These are phyloP conservation scores for Athelia psychrophila DNA, from an alignment of 1,284 basidiomycete species.

Conservation along the genomic window DNA sequence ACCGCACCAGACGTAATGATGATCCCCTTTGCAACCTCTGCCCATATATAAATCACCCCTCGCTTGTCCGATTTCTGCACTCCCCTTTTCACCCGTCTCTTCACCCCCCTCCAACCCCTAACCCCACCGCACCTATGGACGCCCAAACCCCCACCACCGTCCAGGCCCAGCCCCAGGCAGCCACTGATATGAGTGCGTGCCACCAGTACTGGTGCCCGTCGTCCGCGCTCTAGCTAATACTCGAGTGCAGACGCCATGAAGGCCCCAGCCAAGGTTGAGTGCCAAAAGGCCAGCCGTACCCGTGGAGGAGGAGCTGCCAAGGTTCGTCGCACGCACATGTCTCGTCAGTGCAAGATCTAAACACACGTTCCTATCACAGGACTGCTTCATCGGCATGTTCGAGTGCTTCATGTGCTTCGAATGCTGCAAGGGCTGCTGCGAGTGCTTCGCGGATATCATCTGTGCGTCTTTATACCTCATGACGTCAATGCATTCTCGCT, in stretches of 20 bases:
- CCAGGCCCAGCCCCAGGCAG: conserved; percentile 45
- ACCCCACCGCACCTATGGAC: not conserved
- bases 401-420: conserved; percentile 67
- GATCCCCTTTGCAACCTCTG: too few species aligned
- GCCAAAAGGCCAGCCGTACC: conserved; percentile 45
- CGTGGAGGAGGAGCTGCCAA: conserved; percentile 62
- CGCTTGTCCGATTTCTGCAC: too few species aligned
- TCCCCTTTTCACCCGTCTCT: too few species aligned
- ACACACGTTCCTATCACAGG: conserved; percentile 28
- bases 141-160: conserved; percentile 26
- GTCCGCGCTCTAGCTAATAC: not conserved
- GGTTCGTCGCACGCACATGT: conserved; percentile 38
- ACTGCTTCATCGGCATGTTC: conserved; percentile 57
- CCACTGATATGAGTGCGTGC: conserved; percentile 52
- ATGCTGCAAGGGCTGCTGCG: conserved; percentile 50
- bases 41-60: too few species aligned
- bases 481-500: conserved; percentile 15
- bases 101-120: too few species aligned
- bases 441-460: conserved; percentile 43
- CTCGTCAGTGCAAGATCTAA: not conserved
- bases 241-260: conserved; percentile 34
- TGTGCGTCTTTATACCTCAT: conserved; percentile 26
- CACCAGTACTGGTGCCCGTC: not conserved
- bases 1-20: too few species aligned
- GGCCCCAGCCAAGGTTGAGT: conserved; percentile 23